phyloP scores from a whole-genome alignment of 2,329 filamentous ascomycete genomes.

The Cryphonectria japonica region DNA sequence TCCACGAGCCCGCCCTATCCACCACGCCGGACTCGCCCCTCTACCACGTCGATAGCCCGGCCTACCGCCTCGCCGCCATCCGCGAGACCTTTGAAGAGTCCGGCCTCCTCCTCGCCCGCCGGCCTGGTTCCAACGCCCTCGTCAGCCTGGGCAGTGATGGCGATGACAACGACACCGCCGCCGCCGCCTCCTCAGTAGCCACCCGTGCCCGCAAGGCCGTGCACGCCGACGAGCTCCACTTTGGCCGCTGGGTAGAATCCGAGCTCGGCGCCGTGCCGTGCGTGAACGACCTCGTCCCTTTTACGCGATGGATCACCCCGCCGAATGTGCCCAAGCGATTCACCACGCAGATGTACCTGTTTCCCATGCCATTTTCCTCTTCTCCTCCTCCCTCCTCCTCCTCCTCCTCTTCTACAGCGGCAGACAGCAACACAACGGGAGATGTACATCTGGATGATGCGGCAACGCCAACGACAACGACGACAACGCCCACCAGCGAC shows the following conservation, averaged over 20 bases:
- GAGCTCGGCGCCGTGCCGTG: conserved; percentile 5
- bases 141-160: conserved; percentile 62
- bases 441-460: conserved; percentile 53
- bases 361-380: conserved; percentile 72
- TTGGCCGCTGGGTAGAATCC: conserved; percentile 64
- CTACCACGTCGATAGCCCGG: conserved; percentile 70
- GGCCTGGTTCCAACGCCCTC: conserved; percentile 50
- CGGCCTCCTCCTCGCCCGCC: conserved; percentile 76
- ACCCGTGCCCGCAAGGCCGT: conserved; percentile 73
- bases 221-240: conserved; percentile 67
- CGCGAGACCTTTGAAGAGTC: conserved; percentile 95
- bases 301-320: conserved; percentile 92
- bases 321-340: conserved; percentile 73
- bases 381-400: neutral
- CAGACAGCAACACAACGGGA: neutral
- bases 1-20: conserved; percentile 71
- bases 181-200: conserved; percentile 41
- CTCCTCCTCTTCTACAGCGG: neutral
- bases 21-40: conserved; percentile 46
- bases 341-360: conserved; percentile 96
- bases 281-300: conserved; percentile 71
- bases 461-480: neutral
- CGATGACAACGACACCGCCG: conserved; percentile 41
- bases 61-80: conserved; percentile 82
- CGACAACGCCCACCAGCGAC: conserved; percentile 68